A percentile compares a stretch with the other conserved stretches of the same genome.
Conservation (phyloP, 768 basidiomycete genomes). For the Mycena rosella region DNA sequence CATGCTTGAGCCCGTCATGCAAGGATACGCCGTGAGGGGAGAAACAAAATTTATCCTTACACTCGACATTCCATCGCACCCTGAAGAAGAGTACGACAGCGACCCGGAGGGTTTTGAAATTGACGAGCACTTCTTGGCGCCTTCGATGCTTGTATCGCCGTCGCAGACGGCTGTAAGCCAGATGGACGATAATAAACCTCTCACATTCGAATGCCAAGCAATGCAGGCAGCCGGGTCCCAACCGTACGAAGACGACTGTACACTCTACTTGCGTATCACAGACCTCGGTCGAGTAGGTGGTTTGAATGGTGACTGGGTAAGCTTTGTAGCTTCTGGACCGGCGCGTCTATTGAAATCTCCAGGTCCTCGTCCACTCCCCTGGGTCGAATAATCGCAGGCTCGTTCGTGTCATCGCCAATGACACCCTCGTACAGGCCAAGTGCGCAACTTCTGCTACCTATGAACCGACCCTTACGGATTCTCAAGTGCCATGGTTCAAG, state of each 20-base stretch:
- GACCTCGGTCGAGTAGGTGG: conserved; percentile 76
- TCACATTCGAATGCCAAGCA: conserved; percentile 41
- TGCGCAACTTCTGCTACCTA: conserved; percentile 43
- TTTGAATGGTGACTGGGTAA: conserved; percentile 85
- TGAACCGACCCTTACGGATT: conserved; percentile 14
- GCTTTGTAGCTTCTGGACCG: conserved; percentile 26
- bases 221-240: conserved; percentile 50
- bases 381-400: conserved; percentile 59
- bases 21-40: conserved; percentile 68
- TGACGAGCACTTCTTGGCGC: conserved; percentile 77
- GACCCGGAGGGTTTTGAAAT: conserved; percentile 72
- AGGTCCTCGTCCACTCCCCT: conserved; percentile 66
- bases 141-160: conserved; percentile 53
- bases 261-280: conserved; percentile 72
- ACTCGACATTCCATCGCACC: conserved; percentile 37
- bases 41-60: conserved; percentile 68
- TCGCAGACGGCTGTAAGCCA: conserved; percentile 31
- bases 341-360: conserved; percentile 10
- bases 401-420: conserved; percentile 68
- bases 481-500: conserved; percentile 54
- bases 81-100: conserved; percentile 33
- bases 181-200: conserved; percentile 28
- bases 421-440: conserved; percentile 54
- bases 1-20: conserved; percentile 78
- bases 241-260: conserved; percentile 64